A percentile compares a stretch with the other conserved stretches of the same genome.
Conservation (phyloP, 768 basidiomycete genomes). For the Brasilioporus rufonigricans region DNA sequence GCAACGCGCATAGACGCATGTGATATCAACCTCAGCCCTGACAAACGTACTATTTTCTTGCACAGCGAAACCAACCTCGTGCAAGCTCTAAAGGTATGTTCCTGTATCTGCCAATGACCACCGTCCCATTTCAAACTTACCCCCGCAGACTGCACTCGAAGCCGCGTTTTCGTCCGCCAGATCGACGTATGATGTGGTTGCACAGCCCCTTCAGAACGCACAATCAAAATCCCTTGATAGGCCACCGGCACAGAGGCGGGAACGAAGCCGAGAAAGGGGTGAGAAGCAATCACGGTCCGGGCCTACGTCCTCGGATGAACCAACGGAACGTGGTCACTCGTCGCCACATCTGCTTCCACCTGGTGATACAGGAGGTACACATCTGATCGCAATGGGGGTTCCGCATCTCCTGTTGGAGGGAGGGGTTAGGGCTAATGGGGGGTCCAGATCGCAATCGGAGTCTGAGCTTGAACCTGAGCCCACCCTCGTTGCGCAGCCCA, state of each 20-base stretch:
- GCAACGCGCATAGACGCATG: constrained; percentile 53
- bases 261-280: not conserved
- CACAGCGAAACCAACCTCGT: constrained; percentile 85
- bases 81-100: constrained; percentile 66
- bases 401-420: constrained; percentile 9
- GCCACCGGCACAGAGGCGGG: not conserved
- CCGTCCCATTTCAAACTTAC: not conserved
- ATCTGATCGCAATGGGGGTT: constrained; percentile 3
- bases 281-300: constrained; percentile 2
- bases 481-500: constrained; percentile 15
- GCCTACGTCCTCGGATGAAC: not conserved
- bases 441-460: constrained; percentile 3
- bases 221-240: constrained; percentile 3
- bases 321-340: not conserved
- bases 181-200: constrained; percentile 65
- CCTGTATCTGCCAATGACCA: too few species aligned
- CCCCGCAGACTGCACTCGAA: constrained; percentile 60
- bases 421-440: not conserved
- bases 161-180: constrained; percentile 62
- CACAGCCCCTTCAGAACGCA: constrained; percentile 16
- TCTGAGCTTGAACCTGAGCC: constrained; percentile 14
- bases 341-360: not conserved
- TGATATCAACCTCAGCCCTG: constrained; percentile 95
- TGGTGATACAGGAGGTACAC: not conserved
- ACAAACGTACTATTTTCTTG: constrained; percentile 93